These are phyloP conservation scores for Pseudogymnoascus sp. DNA, from an alignment of 2,329 filamentous ascomycete species.

Conservation along the genomic window DNA sequence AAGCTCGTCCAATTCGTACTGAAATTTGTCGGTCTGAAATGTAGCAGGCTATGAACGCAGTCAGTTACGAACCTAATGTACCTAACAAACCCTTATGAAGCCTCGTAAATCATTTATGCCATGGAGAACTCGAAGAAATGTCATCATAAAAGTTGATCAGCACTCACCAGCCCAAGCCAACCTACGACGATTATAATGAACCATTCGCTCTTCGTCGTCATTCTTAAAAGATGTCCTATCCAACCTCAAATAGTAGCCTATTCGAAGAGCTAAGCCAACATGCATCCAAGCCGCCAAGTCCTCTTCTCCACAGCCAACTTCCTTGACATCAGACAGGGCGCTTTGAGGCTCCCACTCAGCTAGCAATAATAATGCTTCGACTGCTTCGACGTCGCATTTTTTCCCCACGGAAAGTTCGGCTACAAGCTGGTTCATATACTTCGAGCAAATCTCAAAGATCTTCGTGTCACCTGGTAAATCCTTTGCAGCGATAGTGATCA, in stretches of 20 bases:
- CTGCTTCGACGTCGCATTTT: slow-evolving; percentile 61
- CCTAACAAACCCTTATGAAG: background rate
- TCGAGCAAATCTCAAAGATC: slow-evolving; percentile 58
- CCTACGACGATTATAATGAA: slow-evolving; percentile 54
- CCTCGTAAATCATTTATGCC: background rate
- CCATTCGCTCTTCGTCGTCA: slow-evolving; percentile 51
- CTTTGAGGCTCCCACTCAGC: slow-evolving; percentile 55
- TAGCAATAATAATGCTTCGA: slow-evolving; percentile 61
- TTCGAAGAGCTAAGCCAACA: slow-evolving; percentile 60
- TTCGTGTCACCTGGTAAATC: slow-evolving; percentile 58
- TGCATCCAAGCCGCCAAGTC: slow-evolving; percentile 74
- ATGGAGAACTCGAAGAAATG: background rate
- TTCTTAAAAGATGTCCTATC: slow-evolving; percentile 62
- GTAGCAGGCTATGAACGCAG: slow-evolving; percentile 43
- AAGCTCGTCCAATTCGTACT: slow-evolving; percentile 63
- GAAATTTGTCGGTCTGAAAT: slow-evolving; percentile 57
- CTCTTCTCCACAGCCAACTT: slow-evolving; percentile 64
- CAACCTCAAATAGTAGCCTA: slow-evolving; percentile 63
- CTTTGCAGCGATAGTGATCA: slow-evolving; percentile 64
- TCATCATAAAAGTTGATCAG: slow-evolving; percentile 15
- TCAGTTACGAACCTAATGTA: background rate
- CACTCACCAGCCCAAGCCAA: slow-evolving; percentile 57
- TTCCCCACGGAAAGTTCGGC: slow-evolving; percentile 60
- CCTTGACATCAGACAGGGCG: slow-evolving; percentile 32
- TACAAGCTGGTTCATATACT: slow-evolving; percentile 63